phyloP scores from a whole-genome alignment of 1,284 basidiomycete species.

The Trichosporon faecale region DNA sequence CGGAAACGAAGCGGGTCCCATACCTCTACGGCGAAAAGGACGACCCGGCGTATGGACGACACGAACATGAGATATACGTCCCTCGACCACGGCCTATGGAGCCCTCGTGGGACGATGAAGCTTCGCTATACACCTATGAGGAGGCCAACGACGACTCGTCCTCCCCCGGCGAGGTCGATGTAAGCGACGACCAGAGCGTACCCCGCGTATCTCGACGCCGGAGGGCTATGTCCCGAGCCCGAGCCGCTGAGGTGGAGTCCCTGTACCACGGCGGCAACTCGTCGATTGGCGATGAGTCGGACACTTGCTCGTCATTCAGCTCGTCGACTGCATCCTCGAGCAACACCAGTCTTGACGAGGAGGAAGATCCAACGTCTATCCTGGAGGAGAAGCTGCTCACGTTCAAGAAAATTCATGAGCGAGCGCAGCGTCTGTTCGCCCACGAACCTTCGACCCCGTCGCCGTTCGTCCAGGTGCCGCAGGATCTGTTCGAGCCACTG shows the following conservation, averaged over 20 bases:
- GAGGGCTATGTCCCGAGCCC: slow-evolving; percentile 10
- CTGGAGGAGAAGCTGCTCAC: slow-evolving; percentile 18
- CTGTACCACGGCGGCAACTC: slow-evolving; percentile 11
- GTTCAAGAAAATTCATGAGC: slow-evolving; percentile 19
- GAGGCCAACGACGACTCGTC: slow-evolving; percentile 14
- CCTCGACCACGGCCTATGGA: slow-evolving; percentile 28
- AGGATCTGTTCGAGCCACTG: slow-evolving; percentile 10
- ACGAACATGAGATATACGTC: slow-evolving; percentile 37
- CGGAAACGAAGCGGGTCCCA: slow-evolving; percentile 62
- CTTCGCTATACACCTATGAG: slow-evolving; percentile 3
- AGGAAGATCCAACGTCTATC: slow-evolving; percentile 11
- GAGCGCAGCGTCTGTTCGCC: slow-evolving; percentile 14
- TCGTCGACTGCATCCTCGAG: slow-evolving; percentile 10
- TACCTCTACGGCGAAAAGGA: slow-evolving; percentile 56
- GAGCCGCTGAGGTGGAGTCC: neutral
- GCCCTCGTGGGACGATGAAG: slow-evolving; percentile 9
- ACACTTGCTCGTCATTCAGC: slow-evolving; percentile 20
- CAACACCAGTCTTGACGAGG: neutral
- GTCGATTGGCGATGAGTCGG: slow-evolving; percentile 32
- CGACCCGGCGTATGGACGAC: slow-evolving; percentile 22
- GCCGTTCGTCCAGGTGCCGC: neutral
- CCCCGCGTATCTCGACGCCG: slow-evolving; percentile 12
- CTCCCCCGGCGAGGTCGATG: slow-evolving; percentile 17
- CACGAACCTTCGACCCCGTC: neutral
- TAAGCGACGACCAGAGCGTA: neutral